Percentiles rank a stretch among this genome's conserved stretches.
These are phyloP conservation scores for Erysimum cheiranthoides DNA, from an alignment of 345 rosid genomes.

Conservation along the genomic window DNA sequence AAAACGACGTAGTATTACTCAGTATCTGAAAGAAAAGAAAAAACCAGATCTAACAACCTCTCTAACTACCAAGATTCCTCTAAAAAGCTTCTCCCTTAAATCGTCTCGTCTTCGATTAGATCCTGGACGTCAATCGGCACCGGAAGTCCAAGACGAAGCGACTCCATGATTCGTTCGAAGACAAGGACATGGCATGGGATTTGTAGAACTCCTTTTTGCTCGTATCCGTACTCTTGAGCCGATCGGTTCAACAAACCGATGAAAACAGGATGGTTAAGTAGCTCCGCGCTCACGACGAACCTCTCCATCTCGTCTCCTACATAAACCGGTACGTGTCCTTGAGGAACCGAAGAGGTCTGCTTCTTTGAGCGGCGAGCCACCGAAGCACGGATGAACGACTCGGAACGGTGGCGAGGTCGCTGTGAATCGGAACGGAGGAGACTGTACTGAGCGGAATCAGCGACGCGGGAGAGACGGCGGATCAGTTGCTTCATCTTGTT, in stretches of 20 bases:
- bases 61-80: slow-evolving; percentile 37
- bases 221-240: slow-evolving; percentile 95
- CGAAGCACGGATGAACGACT: slow-evolving; percentile 34
- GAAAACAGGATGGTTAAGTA: slow-evolving; percentile 87
- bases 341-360: slow-evolving; percentile 55
- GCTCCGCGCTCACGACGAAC: slow-evolving; percentile 83
- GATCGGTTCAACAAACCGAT: slow-evolving; percentile 74
- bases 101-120: slow-evolving; percentile 35
- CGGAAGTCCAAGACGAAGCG: slow-evolving; percentile 72
- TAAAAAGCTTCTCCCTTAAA: slow-evolving; percentile 20
- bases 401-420: slow-evolving; percentile 39
- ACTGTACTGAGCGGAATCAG: slow-evolving; percentile 81
- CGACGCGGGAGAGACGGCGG: slow-evolving; percentile 88
- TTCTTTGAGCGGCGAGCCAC: slow-evolving; percentile 42
- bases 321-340: slow-evolving; percentile 86
- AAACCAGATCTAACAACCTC: slow-evolving; percentile 30
- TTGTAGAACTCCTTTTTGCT: slow-evolving; percentile 83
- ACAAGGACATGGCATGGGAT: slow-evolving; percentile 90
- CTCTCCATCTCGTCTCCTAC: slow-evolving; percentile 97
- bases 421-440: slow-evolving; percentile 66
- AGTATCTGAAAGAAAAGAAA: slow-evolving; percentile 40
- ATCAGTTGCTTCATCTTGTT: slow-evolving; percentile 78
- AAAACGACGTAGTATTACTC: slow-evolving; percentile 26
- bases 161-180: slow-evolving; percentile 83
- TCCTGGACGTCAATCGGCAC: slow-evolving; percentile 63